phyloP scores from a whole-genome alignment of 2,329 filamentous ascomycete species.

The Sporothrix mexicana region DNA sequence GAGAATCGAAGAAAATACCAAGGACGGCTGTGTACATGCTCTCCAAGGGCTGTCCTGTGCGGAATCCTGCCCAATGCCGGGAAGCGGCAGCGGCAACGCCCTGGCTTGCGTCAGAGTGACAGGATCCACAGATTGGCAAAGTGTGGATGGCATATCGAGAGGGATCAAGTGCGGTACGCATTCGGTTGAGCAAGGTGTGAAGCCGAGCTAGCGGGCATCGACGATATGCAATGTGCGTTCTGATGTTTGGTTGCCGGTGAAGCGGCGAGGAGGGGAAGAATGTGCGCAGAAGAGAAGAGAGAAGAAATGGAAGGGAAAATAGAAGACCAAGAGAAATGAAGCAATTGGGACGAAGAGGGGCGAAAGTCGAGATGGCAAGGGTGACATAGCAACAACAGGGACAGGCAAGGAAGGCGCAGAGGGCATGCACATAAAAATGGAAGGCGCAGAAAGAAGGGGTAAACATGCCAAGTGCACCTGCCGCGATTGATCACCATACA shows the following conservation, averaged over 20 bases:
- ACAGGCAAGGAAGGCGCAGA: slow-evolving; percentile 9
- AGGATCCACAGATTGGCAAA: slow-evolving; percentile 30
- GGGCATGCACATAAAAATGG: neutral
- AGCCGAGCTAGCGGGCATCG: slow-evolving; percentile 23
- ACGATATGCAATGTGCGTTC: neutral
- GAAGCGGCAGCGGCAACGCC: slow-evolving; percentile 23
- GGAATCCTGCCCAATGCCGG: slow-evolving; percentile 13
- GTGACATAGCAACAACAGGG: neutral
- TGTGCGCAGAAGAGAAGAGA: neutral
- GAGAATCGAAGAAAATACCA: neutral
- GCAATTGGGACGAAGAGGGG: slow-evolving; percentile 15
- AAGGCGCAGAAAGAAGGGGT: slow-evolving; percentile 13
- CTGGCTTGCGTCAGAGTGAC: slow-evolving; percentile 29
- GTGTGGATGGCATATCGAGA: slow-evolving; percentile 29
- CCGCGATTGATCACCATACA: slow-evolving; percentile 27
- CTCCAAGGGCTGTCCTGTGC: neutral
- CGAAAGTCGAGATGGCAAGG: neutral
- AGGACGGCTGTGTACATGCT: neutral
- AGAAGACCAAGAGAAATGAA: neutral
- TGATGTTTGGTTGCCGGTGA: slow-evolving; percentile 19
- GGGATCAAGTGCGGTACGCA: slow-evolving; percentile 24
- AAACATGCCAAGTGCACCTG: slow-evolving; percentile 28
- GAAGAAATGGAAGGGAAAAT: neutral
- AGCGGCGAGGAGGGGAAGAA: neutral
- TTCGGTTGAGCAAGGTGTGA: slow-evolving; percentile 29